Conservation (phyloP, 148 eudicot species). For the Drosera capensis region DNA sequence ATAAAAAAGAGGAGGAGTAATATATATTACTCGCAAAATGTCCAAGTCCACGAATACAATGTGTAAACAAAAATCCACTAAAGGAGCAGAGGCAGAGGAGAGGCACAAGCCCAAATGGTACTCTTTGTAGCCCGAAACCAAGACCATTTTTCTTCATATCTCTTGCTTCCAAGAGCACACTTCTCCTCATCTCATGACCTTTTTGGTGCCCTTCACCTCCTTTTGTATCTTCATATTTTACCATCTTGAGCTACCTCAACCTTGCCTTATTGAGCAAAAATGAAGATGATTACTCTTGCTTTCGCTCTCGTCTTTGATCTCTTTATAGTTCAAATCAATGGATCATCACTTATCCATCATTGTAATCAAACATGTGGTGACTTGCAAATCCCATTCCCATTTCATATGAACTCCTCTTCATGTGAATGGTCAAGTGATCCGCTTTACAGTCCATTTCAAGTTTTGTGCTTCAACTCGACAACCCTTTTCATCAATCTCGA, state of each 20-base stretch:
- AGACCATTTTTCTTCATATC: slow-evolving; percentile 57
- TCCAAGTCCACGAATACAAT: too few relatives aligned
- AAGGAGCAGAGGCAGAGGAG: slow-evolving; percentile 18
- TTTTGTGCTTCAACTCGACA: slow-evolving; percentile 44
- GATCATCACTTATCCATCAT: slow-evolving; percentile 4
- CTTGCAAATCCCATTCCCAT: slow-evolving; percentile 46
- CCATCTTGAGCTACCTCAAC: too few relatives aligned
- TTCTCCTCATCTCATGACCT: slow-evolving; percentile 3
- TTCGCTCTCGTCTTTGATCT: not conserved
- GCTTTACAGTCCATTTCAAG: slow-evolving; percentile 18
- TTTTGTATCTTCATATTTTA: too few relatives aligned
- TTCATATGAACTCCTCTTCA: slow-evolving; percentile 23
- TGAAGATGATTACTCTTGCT: slow-evolving; percentile 4
- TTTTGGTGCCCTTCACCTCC: slow-evolving; percentile 4
- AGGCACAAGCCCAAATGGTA: slow-evolving; percentile 23
- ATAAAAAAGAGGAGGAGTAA: too few relatives aligned
- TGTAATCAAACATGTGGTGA: slow-evolving; percentile 46
- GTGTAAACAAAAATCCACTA: too few relatives aligned
- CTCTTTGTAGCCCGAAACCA: slow-evolving; percentile 31
- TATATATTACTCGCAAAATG: too few relatives aligned
- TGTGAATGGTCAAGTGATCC: not conserved
- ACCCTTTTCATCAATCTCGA: slow-evolving; percentile 33
- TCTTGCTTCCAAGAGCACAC: slow-evolving; percentile 24
- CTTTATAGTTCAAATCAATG: slow-evolving; percentile 1
- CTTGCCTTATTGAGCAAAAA: too few relatives aligned